Evolutionary conservation across 2,329 filamentous ascomycete species (phyloP).

Genomic region (Botrytis pseudocinerea): DNA sequence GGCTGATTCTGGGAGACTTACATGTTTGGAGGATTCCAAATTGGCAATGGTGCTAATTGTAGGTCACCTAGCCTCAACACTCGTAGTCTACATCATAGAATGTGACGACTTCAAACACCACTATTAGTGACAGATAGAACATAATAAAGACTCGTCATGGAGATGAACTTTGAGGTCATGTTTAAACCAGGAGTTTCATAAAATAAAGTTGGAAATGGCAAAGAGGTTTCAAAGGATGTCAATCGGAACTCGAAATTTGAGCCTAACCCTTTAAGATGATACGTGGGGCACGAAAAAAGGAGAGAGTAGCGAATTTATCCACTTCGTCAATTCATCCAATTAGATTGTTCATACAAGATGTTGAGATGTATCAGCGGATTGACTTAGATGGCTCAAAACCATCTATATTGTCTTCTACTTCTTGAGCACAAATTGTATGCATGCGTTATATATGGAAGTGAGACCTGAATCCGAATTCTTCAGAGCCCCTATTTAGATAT

Average conservation of each 20-base stretch:
- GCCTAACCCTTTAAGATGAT: neutral
- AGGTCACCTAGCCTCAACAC: neutral
- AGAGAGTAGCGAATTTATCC: neutral
- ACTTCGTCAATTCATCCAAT: neutral
- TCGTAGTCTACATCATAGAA: neutral
- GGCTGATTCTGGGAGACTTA: neutral
- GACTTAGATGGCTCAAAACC: neutral
- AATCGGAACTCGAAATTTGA: neutral
- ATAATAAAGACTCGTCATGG: too few species aligned
- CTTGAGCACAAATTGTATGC: neutral
- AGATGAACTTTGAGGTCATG: too few species aligned
- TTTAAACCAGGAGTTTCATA: too few species aligned
- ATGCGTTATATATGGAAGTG: neutral
- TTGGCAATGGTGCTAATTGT: neutral
- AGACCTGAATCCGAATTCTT: neutral
- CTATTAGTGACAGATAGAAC: neutral
- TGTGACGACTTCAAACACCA: neutral
- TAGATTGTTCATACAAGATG: neutral
- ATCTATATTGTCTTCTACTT: neutral
- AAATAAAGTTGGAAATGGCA: neutral
- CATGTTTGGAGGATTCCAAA: neutral
- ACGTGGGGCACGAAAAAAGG: neutral
- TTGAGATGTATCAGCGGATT: neutral
- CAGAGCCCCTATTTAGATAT: neutral
- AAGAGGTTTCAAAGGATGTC: neutral